Base-by-base conservation (phyloP, 2,329 filamentous ascomycete species). In the Pestalotiopsis sp. region DNA sequence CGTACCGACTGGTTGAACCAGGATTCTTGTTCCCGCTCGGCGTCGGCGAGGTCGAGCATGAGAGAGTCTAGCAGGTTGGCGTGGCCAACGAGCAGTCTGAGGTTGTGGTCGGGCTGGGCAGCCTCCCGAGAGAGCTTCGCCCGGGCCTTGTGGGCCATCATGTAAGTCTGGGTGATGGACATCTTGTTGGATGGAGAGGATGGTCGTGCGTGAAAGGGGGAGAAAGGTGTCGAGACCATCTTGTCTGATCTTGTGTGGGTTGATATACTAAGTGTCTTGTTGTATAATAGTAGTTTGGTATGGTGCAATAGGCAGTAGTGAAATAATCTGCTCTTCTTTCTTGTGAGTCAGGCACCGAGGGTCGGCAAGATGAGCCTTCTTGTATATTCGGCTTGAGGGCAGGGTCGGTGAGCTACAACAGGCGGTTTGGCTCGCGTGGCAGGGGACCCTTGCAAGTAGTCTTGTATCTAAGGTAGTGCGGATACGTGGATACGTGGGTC, bases 161-260 rank as follows among this genome's bases (percentile, higher is more conserved):
- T 97, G 92, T 98, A 99, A 71, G 95, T 98, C 84, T 98, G 94
- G 36, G 95, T 97, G 85, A 98, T 92, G 81, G 93, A 97, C 96
- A 98, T 98, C 84, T 92, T 95, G 83, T 94, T 93, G 85, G 92
- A 87, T 65, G 84, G 75, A 36, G 80, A 77, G 66, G 76, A 77
- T 69, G 77, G 75, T 67, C 75, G 74, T 71, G 75, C 69, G 70
- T 77, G 74, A 69, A 79, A 73, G 70, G 76, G 69, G 69, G 74
- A 74, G 73, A 69, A 71, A 69, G 69, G 70, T 73, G 76, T 72
- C 68, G 77, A 78, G 72, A 79, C 77, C 80, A 81, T 81, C 75
- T 77, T 81, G 76, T 38, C 57, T 27, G 57, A 27, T 72, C 74
- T 72, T 70, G 63, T 63, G 66, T 38, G 39, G 58, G 52, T 45